Conservation (phyloP, 352 stramenopile species). For the Globisporangium middletonii region DNA sequence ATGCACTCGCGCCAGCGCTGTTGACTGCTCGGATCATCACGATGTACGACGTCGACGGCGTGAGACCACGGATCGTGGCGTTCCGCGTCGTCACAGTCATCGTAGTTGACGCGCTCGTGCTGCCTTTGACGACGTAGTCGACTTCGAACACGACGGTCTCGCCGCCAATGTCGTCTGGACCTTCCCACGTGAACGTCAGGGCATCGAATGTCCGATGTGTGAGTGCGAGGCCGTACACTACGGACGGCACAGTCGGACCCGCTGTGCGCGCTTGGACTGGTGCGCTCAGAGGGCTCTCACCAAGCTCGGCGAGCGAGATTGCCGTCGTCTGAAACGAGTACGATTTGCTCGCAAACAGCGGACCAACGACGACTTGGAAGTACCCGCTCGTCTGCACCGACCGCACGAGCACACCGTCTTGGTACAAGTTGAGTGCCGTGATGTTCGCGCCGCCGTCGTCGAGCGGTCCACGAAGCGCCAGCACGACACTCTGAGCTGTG, state of each 20-base stretch:
- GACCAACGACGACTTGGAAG: conserved; percentile 16
- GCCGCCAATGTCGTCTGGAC: conserved; percentile 33
- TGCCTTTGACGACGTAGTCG: conserved; percentile 12
- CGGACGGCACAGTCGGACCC: conserved; percentile 27
- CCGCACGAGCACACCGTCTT: conserved; percentile 26
- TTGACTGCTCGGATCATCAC: conserved; percentile 32
- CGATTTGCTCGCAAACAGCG: conserved; percentile 20
- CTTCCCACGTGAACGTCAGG: conserved; percentile 31
- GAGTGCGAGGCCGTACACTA: conserved; percentile 27
- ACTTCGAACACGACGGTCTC: conserved; percentile 31
- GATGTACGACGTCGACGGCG: conserved; percentile 28
- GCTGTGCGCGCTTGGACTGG: conserved; percentile 18
- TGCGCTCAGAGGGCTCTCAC: conserved; percentile 29
- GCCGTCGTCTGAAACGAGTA: conserved; percentile 33
- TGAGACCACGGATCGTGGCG: conserved; percentile 20
- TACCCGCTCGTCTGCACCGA: conserved; percentile 14
- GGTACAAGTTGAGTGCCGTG: conserved; percentile 29
- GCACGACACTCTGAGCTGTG: conserved; percentile 24
- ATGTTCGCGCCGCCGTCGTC: conserved; percentile 39
- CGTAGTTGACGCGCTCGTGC: background rate
- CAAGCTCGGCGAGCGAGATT: conserved; percentile 19
- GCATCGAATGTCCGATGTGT: conserved; percentile 20
- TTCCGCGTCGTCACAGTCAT: background rate
- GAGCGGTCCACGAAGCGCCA: conserved; percentile 27
- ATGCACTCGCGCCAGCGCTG: conserved; percentile 27